phyloP scores from a whole-genome alignment of 106 monocot species.

The Agapanthus africanus region DNA sequence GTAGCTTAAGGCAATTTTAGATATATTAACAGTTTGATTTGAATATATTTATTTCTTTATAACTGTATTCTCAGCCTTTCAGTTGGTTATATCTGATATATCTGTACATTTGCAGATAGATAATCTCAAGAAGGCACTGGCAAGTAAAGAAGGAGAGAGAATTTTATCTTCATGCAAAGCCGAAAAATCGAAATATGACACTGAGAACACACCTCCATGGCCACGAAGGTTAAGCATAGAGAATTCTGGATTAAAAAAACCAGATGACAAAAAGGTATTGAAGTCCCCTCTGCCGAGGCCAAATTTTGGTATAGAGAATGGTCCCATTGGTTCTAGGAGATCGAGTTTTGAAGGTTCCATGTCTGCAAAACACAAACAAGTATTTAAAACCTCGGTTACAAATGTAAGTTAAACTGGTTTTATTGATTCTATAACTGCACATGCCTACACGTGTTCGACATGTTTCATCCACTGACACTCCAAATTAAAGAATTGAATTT shows the following conservation, averaged over 20 bases:
- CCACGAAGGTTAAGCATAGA: slow-evolving; percentile 45
- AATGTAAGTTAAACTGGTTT: slow-evolving; percentile 8
- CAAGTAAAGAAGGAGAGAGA: slow-evolving; percentile 36
- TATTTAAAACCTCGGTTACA: background rate
- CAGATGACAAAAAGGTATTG: slow-evolving; percentile 9
- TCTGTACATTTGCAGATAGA: slow-evolving; percentile 32
- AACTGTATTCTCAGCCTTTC: background rate
- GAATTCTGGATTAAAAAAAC: slow-evolving; percentile 18
- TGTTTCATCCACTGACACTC: too few relatives aligned
- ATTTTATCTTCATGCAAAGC: slow-evolving; percentile 13
- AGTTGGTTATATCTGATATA: background rate
- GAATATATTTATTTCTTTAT: background rate
- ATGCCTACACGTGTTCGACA: too few relatives aligned
- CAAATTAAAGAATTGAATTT: too few relatives aligned
- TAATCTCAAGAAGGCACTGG: slow-evolving; percentile 49
- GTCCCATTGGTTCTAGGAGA: slow-evolving; percentile 4
- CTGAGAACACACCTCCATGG: slow-evolving; percentile 32
- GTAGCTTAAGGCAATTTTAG: too few relatives aligned
- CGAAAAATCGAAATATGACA: slow-evolving; percentile 24
- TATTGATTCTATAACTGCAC: too few relatives aligned
- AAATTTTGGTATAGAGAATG: slow-evolving; percentile 15
- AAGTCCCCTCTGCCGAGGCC: slow-evolving; percentile 34
- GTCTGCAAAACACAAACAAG: slow-evolving; percentile 4
- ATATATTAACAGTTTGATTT: background rate
- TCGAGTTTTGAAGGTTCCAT: slow-evolving; percentile 16